phyloP scores from a whole-genome alignment of 2,329 filamentous ascomycete species.

The Ophiocordyceps sinensis region DNA sequence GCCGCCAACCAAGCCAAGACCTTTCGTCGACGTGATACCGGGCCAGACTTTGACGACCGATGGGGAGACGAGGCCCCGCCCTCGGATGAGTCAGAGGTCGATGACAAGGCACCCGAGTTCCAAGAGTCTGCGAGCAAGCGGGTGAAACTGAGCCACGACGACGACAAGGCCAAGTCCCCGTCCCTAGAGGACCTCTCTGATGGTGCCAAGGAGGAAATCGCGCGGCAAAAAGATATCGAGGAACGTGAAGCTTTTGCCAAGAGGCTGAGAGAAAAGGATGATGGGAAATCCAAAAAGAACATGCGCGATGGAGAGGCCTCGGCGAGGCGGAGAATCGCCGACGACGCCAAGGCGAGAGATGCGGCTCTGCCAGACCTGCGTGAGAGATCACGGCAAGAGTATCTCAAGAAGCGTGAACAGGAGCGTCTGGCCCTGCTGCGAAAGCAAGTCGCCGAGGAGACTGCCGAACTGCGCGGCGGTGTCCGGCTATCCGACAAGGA shows the following conservation, averaged over 20 bases:
- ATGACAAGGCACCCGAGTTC: slow-evolving; percentile 41
- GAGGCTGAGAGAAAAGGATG: slow-evolving; percentile 57
- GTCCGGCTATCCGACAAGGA: slow-evolving; percentile 62
- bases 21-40: slow-evolving; percentile 25
- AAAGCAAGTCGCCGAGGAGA: slow-evolving; percentile 82
- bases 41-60: slow-evolving; percentile 52
- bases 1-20: slow-evolving; percentile 21
- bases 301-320: slow-evolving; percentile 42
- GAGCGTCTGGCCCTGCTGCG: slow-evolving; percentile 77
- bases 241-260: slow-evolving; percentile 74
- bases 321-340: slow-evolving; percentile 33
- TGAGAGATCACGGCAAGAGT: slow-evolving; percentile 76
- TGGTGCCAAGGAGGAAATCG: slow-evolving; percentile 40
- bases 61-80: slow-evolving; percentile 66
- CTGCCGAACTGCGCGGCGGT: slow-evolving; percentile 64
- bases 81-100: slow-evolving; percentile 22
- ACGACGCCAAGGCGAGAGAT: slow-evolving; percentile 48
- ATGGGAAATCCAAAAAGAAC: slow-evolving; percentile 53
- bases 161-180: slow-evolving; percentile 3
- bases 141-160: slow-evolving; percentile 45
- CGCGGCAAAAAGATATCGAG: slow-evolving; percentile 50
- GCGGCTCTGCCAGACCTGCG: slow-evolving; percentile 70
- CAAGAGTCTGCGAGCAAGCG: slow-evolving; percentile 58
- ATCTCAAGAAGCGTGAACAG: slow-evolving; percentile 81
- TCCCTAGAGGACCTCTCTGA: slow-evolving; percentile 40